A percentile compares a stretch with the other conserved stretches of the same genome.
Conservation (phyloP, 2,329 filamentous ascomycete species). For the Mollisiaceae sp. region DNA sequence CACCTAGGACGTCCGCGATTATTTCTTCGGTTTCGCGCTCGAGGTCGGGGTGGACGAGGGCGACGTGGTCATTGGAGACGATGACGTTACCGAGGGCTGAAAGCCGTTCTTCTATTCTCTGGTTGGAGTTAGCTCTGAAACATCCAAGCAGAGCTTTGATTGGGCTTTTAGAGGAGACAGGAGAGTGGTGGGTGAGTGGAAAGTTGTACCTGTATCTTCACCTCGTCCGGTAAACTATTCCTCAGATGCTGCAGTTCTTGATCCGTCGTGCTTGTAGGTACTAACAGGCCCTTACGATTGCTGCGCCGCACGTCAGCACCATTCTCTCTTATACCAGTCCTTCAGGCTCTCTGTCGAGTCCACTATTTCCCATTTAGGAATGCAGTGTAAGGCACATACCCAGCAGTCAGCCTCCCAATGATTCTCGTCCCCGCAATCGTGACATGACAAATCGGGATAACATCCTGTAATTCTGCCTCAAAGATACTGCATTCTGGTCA, state of each 20-base stretch:
- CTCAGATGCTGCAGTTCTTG: slow-evolving; percentile 97
- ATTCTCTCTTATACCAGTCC: slow-evolving; percentile 8
- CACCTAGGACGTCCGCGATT: slow-evolving; percentile 89
- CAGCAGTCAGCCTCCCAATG: slow-evolving; percentile 92
- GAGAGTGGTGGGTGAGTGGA: background rate
- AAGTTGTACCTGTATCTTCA: slow-evolving; percentile 71
- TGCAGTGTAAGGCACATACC: slow-evolving; percentile 55
- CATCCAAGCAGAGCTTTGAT: background rate
- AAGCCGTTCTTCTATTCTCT: slow-evolving; percentile 95
- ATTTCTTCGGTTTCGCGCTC: slow-evolving; percentile 99
- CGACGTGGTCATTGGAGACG: slow-evolving; percentile 94
- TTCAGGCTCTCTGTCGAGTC: background rate
- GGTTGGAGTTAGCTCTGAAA: slow-evolving; percentile 7
- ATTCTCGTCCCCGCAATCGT: slow-evolving; percentile 97
- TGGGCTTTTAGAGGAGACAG: background rate
- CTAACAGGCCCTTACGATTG: slow-evolving; percentile 95
- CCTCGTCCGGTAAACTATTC: slow-evolving; percentile 88
- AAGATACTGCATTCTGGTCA: slow-evolving; percentile 70
- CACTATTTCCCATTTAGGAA: too few relatives aligned
- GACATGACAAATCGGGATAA: slow-evolving; percentile 95
- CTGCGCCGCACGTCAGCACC: slow-evolving; percentile 48
- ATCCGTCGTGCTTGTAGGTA: slow-evolving; percentile 94
- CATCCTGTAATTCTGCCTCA: slow-evolving; percentile 95
- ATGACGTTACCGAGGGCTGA: slow-evolving; percentile 97
- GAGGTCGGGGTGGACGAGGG: slow-evolving; percentile 92